Evolutionary conservation across 352 stramenopile species (phyloP), one percentile per base, ranked within the genome.

Genomic region (Pythium oligandrum): DNA sequence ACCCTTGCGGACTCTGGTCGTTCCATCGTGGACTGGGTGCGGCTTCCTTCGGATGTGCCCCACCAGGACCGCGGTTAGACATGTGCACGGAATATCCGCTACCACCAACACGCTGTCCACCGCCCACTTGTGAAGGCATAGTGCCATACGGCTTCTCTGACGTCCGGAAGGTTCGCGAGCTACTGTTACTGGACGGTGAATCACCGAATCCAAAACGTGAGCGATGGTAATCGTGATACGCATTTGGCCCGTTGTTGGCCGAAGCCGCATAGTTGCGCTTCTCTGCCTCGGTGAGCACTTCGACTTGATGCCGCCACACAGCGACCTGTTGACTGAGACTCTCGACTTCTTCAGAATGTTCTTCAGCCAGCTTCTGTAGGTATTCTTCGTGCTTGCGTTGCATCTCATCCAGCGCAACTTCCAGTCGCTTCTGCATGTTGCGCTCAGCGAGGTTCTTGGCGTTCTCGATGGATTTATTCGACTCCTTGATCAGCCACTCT

Each of bases 271-370:
- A 90, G 51, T 87, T 89, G 32, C 83, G 79, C 63, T 84, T 86
- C 58, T 93, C 83, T 1, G 81, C 78, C 42, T 93, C 83, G 2
- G 83, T 93, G 3, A 93, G 53, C 39, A 93, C 83, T 59, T 93
- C 83, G 7, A 93, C 83, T 52, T 93, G 83, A 47, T 93, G 83
- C 17, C 82, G 76, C 83, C 83, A 93, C 52, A 93, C 76, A 0
- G 75, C 76, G 40, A 93, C 75, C 60, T 93, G 83, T 51, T 93
- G 83, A 62, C 75, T 83, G 4, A 93, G 53, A 55, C 79, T 86
- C 53, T 93, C 83, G 7, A 90, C 75, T 53, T 93, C 83, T 50
- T 93, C 83, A 5, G 77, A 83, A 48, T 93, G 81, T 40, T 93
- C 83, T 47, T 93, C 83, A 2, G 79, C 83, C 3, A 93, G 58